Conservation (phyloP, 202 grass and related monocot genomes). For the Panicum virgatum region DNA sequence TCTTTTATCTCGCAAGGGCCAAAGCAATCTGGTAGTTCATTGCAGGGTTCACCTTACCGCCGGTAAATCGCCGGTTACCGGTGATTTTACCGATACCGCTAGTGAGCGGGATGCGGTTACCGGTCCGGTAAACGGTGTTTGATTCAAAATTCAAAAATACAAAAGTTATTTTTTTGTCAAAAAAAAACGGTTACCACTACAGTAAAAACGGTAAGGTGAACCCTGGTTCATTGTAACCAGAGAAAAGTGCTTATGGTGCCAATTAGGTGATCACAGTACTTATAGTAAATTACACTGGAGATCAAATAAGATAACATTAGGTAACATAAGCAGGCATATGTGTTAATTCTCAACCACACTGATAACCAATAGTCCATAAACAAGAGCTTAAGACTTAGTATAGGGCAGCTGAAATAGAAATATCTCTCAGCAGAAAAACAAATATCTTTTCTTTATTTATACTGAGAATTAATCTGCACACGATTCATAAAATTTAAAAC, state of each 20-base stretch:
- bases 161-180: too few relatives aligned
- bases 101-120: too few relatives aligned
- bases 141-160: too few relatives aligned
- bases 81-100: too few relatives aligned
- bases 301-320: not conserved
- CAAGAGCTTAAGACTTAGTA: not conserved
- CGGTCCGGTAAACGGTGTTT: too few relatives aligned
- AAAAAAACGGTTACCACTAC: too few relatives aligned
- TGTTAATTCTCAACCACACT: not conserved
- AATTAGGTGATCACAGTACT: not conserved
- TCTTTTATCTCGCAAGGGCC: not conserved
- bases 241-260: not conserved
- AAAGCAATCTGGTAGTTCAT: not conserved
- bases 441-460: not conserved
- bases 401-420: not conserved
- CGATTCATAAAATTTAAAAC: not conserved
- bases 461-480: not conserved
- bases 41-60: too few relatives aligned
- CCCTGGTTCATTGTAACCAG: not conserved
- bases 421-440: conserved; percentile 9
- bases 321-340: not conserved
- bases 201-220: too few relatives aligned
- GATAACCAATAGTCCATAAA: not conserved
- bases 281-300: not conserved
- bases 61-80: too few relatives aligned